Evolutionary conservation across 2,329 filamentous ascomycete genomes (phyloP), one percentile per base, ranked within the genome.

Genomic region (Aspergillus quadricinctus): DNA sequence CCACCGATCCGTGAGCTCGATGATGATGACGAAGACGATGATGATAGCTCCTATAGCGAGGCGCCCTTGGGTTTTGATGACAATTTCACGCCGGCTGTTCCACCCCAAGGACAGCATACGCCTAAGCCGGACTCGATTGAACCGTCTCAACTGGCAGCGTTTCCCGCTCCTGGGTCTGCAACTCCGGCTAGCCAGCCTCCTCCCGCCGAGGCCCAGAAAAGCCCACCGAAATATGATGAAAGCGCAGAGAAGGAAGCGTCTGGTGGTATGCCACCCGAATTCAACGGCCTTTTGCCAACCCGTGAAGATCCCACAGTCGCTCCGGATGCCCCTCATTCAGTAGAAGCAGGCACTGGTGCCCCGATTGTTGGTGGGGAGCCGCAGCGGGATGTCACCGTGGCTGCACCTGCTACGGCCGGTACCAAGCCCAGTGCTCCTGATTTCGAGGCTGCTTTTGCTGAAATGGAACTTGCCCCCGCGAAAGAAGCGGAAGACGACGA

Each of bases 1-100:
- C 94, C 94, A 31, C 94, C 93, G 0, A 96, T 97, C 58, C 87
- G 88, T n/a, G 90, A 93, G 70, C 77, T 97, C 56, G 88, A 89
- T 59, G 82, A 85, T 29, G 88, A 92, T 5, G 31, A 35, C 4
- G 31, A 93, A 25, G 88, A 95, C n/a, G 92, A 89, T 29, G 91
- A 95, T 57, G 88, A 87, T 29, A 88, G 86, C 54, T 89, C 85
- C 57, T 89, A 90, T 49, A 83, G 84, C 50, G 91, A 90, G 45
- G 77, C 65, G 6, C 68, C 67, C 29, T 57, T 76, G 65, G 91
- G 92, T 0, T 97, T 97, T 69, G 93, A 95, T 50, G 94, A 99
- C 69, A 88, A 97, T 72, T 97, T 97, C 70, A 87, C 89, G 0
- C 85, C 89, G 14, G 82, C 83, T 29, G 81, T 77, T 46, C 74